Evolutionary conservation across 1,284 basidiomycete genomes (phyloP).

Genomic region (Apiotrichum laibachii): DNA sequence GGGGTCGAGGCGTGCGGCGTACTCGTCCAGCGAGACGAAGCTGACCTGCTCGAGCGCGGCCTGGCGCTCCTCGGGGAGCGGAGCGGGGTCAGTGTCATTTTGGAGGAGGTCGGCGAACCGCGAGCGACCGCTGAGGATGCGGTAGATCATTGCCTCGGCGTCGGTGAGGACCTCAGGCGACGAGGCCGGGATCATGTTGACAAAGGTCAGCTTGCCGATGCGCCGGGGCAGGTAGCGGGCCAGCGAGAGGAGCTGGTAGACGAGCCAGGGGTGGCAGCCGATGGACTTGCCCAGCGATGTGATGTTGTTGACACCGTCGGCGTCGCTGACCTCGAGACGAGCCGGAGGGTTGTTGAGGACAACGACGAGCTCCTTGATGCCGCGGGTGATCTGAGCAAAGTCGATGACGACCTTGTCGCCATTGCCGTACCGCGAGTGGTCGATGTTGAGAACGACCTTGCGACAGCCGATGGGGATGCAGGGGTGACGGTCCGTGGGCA

Average conservation of each 20-base stretch:
- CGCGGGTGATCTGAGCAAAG: background rate
- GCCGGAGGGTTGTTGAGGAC: too few relatives aligned
- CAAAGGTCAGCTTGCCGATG: background rate
- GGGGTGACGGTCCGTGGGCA: background rate
- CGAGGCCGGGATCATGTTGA: background rate
- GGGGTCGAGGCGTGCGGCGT: background rate
- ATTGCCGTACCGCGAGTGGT: background rate
- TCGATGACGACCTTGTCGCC: background rate
- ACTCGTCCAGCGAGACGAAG: background rate
- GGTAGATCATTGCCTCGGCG: background rate
- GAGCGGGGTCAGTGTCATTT: background rate
- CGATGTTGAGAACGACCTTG: background rate
- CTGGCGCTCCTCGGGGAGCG: background rate
- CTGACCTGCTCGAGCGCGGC: background rate
- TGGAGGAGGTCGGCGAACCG: background rate
- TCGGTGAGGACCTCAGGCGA: background rate
- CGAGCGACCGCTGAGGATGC: background rate
- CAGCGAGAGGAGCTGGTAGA: background rate
- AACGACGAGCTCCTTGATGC: too few relatives aligned
- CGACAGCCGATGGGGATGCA: background rate
- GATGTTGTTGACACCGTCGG: background rate
- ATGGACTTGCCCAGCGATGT: background rate
- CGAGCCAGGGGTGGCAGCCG: background rate
- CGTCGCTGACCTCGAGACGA: background rate
- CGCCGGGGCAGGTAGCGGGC: background rate